A percentile compares a stretch with the other conserved stretches of the same genome.
phyloP scores from a whole-genome alignment of 805 yeast genomes.

The Cyberlindnera euphorbiiphila region DNA sequence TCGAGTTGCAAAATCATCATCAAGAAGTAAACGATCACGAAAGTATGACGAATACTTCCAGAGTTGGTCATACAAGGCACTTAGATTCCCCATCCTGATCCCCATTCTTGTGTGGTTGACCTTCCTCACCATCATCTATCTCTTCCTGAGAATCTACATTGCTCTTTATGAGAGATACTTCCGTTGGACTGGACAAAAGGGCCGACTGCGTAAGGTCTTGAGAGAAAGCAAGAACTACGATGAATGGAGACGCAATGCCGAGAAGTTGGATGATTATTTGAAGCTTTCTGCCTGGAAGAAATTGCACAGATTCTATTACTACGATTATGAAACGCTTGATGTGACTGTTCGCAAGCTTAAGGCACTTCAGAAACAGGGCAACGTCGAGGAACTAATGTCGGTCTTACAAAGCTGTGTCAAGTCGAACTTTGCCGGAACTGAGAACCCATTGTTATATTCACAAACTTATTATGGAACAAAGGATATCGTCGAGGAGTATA shows the following conservation, averaged over 20 bases:
- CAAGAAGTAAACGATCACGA: constrained; percentile 9
- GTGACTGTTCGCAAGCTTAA: constrained; percentile 43
- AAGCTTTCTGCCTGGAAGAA: constrained; percentile 58
- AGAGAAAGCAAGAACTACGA: constrained; percentile 46
- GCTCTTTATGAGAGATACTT: constrained; percentile 56
- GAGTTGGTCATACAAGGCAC: constrained; percentile 42
- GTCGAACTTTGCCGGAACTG: constrained; percentile 75
- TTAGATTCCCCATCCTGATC: constrained; percentile 64
- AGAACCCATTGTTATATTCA: constrained; percentile 64
- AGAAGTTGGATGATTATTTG: constrained; percentile 50
- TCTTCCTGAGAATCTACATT: constrained; percentile 54
- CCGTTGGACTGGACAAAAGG: constrained; percentile 59
- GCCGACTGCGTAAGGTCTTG: constrained; percentile 44
- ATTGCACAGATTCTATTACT: constrained; percentile 45
- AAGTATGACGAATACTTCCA: constrained; percentile 27
- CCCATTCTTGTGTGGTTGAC: constrained; percentile 51
- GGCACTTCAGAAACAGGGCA: constrained; percentile 21
- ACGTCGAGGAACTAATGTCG: constrained; percentile 45
- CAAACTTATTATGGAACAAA: constrained; percentile 78
- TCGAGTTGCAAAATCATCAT: constrained; percentile 13
- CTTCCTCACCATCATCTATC: constrained; percentile 46
- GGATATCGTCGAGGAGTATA: constrained; percentile 49
- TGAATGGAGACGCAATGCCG: constrained; percentile 63
- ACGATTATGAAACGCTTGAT: constrained; percentile 59
- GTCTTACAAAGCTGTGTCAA: constrained; percentile 64